A percentile compares a stretch with the other conserved stretches of the same genome.
Conservation (phyloP, 2,329 filamentous ascomycete species). For the Aspergillus piperis region DNA sequence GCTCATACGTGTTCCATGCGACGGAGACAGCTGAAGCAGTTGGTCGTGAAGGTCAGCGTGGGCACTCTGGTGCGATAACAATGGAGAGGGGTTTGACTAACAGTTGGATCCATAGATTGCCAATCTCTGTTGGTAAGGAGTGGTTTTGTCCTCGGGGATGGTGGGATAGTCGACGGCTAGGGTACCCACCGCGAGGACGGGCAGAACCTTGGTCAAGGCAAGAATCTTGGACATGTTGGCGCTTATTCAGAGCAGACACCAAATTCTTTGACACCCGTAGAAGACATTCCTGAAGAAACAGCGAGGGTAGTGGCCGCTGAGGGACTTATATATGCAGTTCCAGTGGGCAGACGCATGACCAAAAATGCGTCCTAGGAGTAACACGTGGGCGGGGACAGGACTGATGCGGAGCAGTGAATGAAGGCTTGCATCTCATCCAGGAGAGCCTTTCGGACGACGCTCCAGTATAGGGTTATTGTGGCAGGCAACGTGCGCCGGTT, state of each 20-base stretch:
- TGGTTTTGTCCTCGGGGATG: slow-evolving; percentile 53
- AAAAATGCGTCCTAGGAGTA: background rate
- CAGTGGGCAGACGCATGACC: background rate
- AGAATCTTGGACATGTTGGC: background rate
- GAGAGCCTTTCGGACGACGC: background rate
- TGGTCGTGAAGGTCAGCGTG: too few relatives aligned
- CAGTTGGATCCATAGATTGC: slow-evolving; percentile 53
- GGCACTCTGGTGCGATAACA: too few relatives aligned
- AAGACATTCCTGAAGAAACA: too few relatives aligned
- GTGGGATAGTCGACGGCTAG: slow-evolving; percentile 44
- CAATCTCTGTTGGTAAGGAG: slow-evolving; percentile 57
- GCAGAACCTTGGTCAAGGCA: slow-evolving; percentile 24
- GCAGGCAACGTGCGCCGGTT: slow-evolving; percentile 2
- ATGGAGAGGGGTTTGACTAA: slow-evolving; percentile 29
- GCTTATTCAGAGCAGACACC: background rate
- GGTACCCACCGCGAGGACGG: slow-evolving; percentile 28
- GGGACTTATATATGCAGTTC: background rate
- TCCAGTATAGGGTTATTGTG: background rate
- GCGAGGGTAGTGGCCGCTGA: too few relatives aligned
- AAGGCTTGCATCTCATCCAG: background rate
- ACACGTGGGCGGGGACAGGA: background rate
- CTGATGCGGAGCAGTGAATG: background rate
- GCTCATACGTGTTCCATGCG: slow-evolving; percentile 59
- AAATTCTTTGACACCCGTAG: background rate
- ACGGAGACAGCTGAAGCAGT: slow-evolving; percentile 50